phyloP scores from a whole-genome alignment of 495 filamentous ascomycete genomes.

The Pyrenula aspistea region DNA sequence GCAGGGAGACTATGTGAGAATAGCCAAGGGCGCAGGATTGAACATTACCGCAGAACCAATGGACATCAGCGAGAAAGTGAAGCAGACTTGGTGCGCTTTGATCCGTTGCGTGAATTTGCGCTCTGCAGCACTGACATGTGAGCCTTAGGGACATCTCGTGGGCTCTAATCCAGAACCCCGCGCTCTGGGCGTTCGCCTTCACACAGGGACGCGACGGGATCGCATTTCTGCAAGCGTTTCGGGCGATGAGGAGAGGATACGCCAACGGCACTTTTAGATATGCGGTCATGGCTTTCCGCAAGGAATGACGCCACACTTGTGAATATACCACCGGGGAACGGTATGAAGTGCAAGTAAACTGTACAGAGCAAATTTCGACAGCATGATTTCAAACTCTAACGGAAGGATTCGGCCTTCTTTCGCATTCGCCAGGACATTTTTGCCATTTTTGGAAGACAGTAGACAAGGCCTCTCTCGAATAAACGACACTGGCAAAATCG shows the following conservation, averaged over 20 bases:
- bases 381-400: too few relatives aligned
- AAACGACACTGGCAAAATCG: too few relatives aligned
- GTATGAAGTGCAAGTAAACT: too few relatives aligned
- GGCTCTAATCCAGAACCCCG: slow-evolving; percentile 40
- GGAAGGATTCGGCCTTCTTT: too few relatives aligned
- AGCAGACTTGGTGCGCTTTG: slow-evolving; percentile 19
- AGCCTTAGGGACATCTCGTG: slow-evolving; percentile 46
- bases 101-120: not conserved
- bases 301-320: too few relatives aligned
- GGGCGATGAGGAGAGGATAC: slow-evolving; percentile 46
- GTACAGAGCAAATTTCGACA: too few relatives aligned
- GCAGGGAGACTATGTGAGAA: slow-evolving; percentile 31
- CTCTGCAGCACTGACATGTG: too few relatives aligned
- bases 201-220: slow-evolving; percentile 44
- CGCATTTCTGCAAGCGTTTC: slow-evolving; percentile 45
- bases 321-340: too few relatives aligned
- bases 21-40: slow-evolving; percentile 32
- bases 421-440: too few relatives aligned
- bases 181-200: slow-evolving; percentile 44
- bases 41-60: slow-evolving; percentile 27
- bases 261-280: slow-evolving; percentile 44
- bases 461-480: too few relatives aligned
- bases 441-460: too few relatives aligned
- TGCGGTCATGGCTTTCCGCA: slow-evolving; percentile 43
- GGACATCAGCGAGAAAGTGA: slow-evolving; percentile 43